These are phyloP conservation scores for Musa acuminata DNA, from an alignment of 176 grass and related monocot species.

Conservation along the genomic window DNA sequence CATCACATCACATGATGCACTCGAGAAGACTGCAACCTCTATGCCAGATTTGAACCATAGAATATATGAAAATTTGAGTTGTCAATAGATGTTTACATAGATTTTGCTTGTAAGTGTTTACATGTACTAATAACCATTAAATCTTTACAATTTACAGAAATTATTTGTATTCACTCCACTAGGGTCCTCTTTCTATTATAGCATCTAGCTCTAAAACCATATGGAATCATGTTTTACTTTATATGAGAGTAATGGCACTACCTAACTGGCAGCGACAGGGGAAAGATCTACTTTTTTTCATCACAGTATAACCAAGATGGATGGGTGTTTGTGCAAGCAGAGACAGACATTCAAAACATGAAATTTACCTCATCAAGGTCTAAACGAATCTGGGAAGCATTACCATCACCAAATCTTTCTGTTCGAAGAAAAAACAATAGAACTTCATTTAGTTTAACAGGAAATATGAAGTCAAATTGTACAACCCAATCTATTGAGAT, in stretches of 20 bases:
- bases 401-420: conserved; percentile 99
- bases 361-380: conserved; percentile 86
- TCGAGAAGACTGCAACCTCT: no score
- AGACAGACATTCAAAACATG: not conserved
- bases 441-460: conserved; percentile 24
- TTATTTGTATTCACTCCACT: not conserved
- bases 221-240: no score
- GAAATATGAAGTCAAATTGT: conserved; percentile 1
- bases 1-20: no score
- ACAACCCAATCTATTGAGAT: conserved; percentile 13
- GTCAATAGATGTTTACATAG: no score
- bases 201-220: no score
- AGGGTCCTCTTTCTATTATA: no score
- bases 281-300: not conserved
- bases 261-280: no score
- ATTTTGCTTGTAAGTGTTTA: no score
- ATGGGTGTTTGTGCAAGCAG: not conserved
- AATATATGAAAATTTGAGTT: no score
- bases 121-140: not conserved
- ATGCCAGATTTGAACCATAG: no score
- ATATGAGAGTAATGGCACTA: no score
- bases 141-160: not conserved
- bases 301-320: conserved; percentile 2
- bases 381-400: conserved; percentile 88
- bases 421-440: conserved; percentile 25